phyloP scores from a whole-genome alignment of 495 filamentous ascomycete genomes.

The Evernia prunastri region DNA sequence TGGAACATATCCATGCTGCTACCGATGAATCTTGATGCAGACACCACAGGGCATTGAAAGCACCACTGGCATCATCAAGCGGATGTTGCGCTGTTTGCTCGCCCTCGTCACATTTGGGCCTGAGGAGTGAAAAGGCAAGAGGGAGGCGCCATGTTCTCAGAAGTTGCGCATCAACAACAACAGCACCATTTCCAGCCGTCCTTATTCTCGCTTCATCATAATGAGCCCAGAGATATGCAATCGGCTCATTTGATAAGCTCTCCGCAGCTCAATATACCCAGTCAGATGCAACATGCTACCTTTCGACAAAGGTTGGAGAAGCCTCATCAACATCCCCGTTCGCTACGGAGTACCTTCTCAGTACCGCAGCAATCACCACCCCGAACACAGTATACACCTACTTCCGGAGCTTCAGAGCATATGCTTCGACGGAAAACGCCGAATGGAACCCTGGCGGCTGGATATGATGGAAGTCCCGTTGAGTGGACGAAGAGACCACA shows the following conservation, averaged over 20 bases:
- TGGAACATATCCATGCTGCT: constrained; percentile 27
- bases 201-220: constrained; percentile 21
- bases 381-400: constrained; percentile 7
- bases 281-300: constrained; percentile 14
- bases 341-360: constrained; percentile 26
- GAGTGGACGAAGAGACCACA: constrained; percentile 72
- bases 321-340: constrained; percentile 37
- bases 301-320: constrained; percentile 28
- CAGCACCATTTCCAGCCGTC: constrained; percentile 21
- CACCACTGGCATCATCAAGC: constrained; percentile 5
- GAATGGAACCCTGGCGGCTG: constrained; percentile 84
- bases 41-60: constrained; percentile 7
- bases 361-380: constrained; percentile 12
- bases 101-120: constrained; percentile 19
- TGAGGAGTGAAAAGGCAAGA: neutral
- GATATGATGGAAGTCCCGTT: constrained; percentile 81
- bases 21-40: constrained; percentile 11
- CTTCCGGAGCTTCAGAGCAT: constrained; percentile 50
- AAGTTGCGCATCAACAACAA: constrained; percentile 22
- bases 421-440: constrained; percentile 89
- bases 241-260: neutral
- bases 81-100: constrained; percentile 19
- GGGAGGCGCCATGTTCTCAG: constrained; percentile 22
- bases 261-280: constrained; percentile 5
- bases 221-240: constrained; percentile 17